Evolutionary conservation across 495 filamentous ascomycete genomes (phyloP), one percentile per base, ranked within the genome.

Genomic region (Lasiosphaeriaceae sp.): DNA sequence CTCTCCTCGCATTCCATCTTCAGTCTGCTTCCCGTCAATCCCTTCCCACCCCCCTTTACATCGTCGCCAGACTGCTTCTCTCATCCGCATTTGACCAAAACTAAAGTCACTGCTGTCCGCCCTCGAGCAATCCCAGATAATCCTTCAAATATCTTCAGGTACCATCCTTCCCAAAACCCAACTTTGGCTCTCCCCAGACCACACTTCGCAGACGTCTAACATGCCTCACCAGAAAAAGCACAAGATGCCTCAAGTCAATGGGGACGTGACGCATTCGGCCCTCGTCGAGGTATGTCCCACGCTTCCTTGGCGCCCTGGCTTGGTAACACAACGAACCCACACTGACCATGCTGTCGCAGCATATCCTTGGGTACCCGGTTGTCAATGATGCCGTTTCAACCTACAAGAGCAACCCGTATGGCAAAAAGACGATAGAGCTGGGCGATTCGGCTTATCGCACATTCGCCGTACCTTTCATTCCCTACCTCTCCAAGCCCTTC

Each of bases 361-460:
- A 97, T 68, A 81, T 97, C 58, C 80, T 81, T 39, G 86, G 85
- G 58, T 96, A 95, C 76, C 94, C 94, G 11, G 74, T 94, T 51
- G 81, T 97, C 68, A 85, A 83, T 64, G 91, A 96, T 71, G 77
- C 83, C 65, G 84, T 96, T 74, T 68, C 76, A 37, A 82, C 82
- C 67, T 88, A 92, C 81, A 90, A 92, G 67, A 77, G 76, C 57
- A 88, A 91, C 71, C 84, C 88, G 19, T 84, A 88, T 68, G 93
- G 90, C 69, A 84, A 88, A 60, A 90, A 87, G 72, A 89, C 90
- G 53, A 73, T 97, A 65, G 76, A 88, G 59, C 76, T 90, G 47
- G 79, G 85, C 68, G 79, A 87, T 65, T 75, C 81, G 47, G 82
- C 83, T 63, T 96, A 90, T 75, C 69, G 76, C 52, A 66, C 71